These are phyloP conservation scores for Cucumis melo DNA, from an alignment of 306 rosid species.

Conservation along the genomic window DNA sequence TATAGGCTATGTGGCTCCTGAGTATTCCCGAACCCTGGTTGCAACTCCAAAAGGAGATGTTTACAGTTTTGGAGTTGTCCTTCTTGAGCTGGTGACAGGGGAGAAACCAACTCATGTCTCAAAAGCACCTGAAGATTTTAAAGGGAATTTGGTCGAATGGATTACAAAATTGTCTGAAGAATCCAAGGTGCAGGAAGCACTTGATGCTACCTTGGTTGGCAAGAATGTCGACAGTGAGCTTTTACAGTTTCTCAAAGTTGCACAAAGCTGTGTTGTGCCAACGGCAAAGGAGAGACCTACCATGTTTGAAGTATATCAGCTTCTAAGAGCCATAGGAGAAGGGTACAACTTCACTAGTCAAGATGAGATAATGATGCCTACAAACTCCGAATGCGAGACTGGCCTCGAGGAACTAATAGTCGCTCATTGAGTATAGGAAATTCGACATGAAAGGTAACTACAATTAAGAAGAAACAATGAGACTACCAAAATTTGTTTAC, in stretches of 20 bases:
- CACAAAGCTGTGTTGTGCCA: slow-evolving; percentile 49
- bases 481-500: background rate
- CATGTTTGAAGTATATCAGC: slow-evolving; percentile 91
- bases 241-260: slow-evolving; percentile 83
- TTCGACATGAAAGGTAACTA: background rate
- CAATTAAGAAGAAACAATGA: background rate
- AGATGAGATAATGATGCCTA: slow-evolving; percentile 47
- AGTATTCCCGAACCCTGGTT: slow-evolving; percentile 70
- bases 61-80: slow-evolving; percentile 81
- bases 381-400: slow-evolving; percentile 18
- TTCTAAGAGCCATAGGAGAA: slow-evolving; percentile 70
- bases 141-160: slow-evolving; percentile 88
- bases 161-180: slow-evolving; percentile 28
- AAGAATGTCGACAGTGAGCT: slow-evolving; percentile 62
- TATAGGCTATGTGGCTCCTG: slow-evolving; percentile 90
- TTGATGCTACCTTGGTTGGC: slow-evolving; percentile 44
- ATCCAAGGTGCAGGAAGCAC: slow-evolving; percentile 41
- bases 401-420: slow-evolving; percentile 68
- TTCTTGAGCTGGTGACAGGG: slow-evolving; percentile 87
- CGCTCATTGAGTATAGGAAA: slow-evolving; percentile 21
- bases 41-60: slow-evolving; percentile 93
- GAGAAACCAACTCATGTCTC: slow-evolving; percentile 58
- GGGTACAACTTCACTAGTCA: slow-evolving; percentile 58
- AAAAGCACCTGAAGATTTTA: slow-evolving; percentile 65
- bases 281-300: slow-evolving; percentile 80